Evolutionary conservation across 192 early-diverging fungal genomes (phyloP).

Genomic region (Coemansia guatemalensis): DNA sequence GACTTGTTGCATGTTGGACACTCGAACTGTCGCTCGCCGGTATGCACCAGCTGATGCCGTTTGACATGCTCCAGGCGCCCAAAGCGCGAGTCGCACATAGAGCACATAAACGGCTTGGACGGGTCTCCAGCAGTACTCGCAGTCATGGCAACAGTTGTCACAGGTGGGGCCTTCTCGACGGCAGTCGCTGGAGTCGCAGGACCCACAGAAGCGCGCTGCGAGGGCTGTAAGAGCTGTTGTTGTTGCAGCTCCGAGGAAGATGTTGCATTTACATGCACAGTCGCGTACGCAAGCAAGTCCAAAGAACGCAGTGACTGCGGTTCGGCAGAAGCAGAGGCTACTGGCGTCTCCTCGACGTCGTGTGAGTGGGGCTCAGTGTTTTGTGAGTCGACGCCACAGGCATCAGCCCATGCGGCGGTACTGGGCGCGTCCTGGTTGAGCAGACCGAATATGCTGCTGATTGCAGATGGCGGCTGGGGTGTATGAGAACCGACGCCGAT

Average conservation of each 20-base stretch:
- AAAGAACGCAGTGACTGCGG: conserved; percentile 15
- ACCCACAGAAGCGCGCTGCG: not conserved
- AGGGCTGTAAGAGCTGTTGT: not conserved
- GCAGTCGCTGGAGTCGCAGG: not conserved
- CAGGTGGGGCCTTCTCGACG: not conserved
- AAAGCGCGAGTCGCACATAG: conserved; percentile 60
- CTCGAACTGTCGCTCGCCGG: conserved; percentile 65
- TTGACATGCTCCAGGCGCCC: conserved; percentile 54
- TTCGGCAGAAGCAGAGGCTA: not conserved
- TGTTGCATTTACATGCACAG: not conserved
- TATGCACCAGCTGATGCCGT: conserved; percentile 55
- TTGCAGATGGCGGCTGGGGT: not conserved
- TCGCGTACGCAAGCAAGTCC: conserved; percentile 42
- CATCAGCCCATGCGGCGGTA: not conserved
- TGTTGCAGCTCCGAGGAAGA: not conserved
- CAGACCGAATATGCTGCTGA: conserved; percentile 35
- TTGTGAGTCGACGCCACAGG: not conserved
- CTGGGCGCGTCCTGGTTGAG: conserved; percentile 16
- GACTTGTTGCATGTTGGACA: conserved; percentile 62
- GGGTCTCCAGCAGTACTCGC: conserved; percentile 21
- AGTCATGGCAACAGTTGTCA: not conserved
- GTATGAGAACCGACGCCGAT: not conserved
- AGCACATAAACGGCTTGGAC: conserved; percentile 49
- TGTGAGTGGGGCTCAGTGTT: not conserved
- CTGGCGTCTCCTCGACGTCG: not conserved